Base-by-base conservation (phyloP, 2,329 filamentous ascomycete genomes). In the Sclerotinia spermophila region DNA sequence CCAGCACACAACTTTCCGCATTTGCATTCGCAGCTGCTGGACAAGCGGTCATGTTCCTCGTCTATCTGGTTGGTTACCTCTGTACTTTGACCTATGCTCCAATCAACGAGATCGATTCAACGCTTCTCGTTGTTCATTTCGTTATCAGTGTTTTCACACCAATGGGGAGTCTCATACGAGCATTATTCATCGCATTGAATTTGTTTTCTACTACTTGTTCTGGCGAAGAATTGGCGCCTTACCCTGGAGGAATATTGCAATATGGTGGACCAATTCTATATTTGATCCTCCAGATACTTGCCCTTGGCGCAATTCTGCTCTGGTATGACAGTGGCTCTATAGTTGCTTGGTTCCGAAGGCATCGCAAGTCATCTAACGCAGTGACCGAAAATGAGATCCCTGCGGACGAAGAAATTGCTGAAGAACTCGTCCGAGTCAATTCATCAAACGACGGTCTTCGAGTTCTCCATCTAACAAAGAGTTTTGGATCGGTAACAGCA, bases 181-280 rank as follows among this genome's bases (percentile, higher is more conserved):
- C 92, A 0, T 80, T 97, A 45, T 92, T 97, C 75, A 82, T 96
- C 5, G 85, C 90, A 0, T 84, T 97, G 66, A 97, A 97, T 78
- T 83, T 94, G 3, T 97, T 97, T 80, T 94, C 92, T 1, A 86
- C 92, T 0, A 86, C 93, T 2, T 97, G 94, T 78, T 85, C 87
- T 44, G 89, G 86, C 38, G 83, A 87, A 30, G 72, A 83, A n/a
- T 81, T 94, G 30, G 87, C 89, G 1, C 82, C 84, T 1, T 90
- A 92, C 74, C 92, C 94, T 0, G 91, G 88, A 10, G 87, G 85
- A 5, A 87, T 97, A 44, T 84, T 85, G 0, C 86, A 90, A 40
- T 97, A 94, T 76, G 94, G 94, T 42, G 92, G 92, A 0, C 93
- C 93, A 0, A 95, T 97, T 48, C 80, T 96, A 0, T 97, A 96